Evolutionary conservation across 2,329 filamentous ascomycete species (phyloP).

Genomic region (Talaromyces pinophilus): DNA sequence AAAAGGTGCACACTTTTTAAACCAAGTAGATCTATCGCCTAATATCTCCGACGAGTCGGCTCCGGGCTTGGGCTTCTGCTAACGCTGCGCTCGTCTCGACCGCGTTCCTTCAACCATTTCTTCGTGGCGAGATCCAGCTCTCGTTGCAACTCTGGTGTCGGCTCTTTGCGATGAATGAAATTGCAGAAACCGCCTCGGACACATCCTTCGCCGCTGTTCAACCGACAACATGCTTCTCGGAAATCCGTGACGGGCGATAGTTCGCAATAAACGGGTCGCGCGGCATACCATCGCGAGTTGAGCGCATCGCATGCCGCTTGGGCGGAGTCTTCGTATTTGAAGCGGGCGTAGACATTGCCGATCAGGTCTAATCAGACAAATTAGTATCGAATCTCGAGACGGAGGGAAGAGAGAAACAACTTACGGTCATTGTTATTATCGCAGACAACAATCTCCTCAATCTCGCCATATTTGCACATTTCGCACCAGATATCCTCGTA

Average conservation of each 20-base stretch:
- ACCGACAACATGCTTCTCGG: constrained; percentile 90
- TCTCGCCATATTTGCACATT: constrained; percentile 97
- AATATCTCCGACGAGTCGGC: constrained; percentile 72
- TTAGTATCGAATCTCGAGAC: background rate
- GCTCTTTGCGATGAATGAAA: constrained; percentile 98
- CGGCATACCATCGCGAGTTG: constrained; percentile 95
- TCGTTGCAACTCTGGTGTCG: constrained; percentile 79
- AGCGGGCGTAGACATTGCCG: constrained; percentile 97
- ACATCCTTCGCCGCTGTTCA: constrained; percentile 94
- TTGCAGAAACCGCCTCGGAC: constrained; percentile 97
- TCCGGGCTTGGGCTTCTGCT: constrained; percentile 84
- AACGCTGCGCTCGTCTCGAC: constrained; percentile 78
- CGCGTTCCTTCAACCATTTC: constrained; percentile 89
- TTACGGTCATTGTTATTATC: constrained; percentile 98
- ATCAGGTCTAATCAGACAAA: constrained; percentile 68
- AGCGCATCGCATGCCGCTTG: constrained; percentile 91
- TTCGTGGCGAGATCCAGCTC: constrained; percentile 87
- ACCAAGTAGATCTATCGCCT: constrained; percentile 28
- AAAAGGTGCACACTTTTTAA: background rate
- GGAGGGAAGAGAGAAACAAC: constrained; percentile 38
- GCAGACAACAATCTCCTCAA: constrained; percentile 97
- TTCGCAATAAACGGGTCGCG: constrained; percentile 96
- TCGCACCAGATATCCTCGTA: constrained; percentile 99
- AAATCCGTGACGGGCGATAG: constrained; percentile 96
- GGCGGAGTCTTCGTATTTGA: constrained; percentile 98